Percentiles rank a stretch among this genome's conserved stretches.
These are phyloP conservation scores for Lasiodiplodia hormozganensis DNA, from an alignment of 2,329 filamentous ascomycete species.

Conservation along the genomic window DNA sequence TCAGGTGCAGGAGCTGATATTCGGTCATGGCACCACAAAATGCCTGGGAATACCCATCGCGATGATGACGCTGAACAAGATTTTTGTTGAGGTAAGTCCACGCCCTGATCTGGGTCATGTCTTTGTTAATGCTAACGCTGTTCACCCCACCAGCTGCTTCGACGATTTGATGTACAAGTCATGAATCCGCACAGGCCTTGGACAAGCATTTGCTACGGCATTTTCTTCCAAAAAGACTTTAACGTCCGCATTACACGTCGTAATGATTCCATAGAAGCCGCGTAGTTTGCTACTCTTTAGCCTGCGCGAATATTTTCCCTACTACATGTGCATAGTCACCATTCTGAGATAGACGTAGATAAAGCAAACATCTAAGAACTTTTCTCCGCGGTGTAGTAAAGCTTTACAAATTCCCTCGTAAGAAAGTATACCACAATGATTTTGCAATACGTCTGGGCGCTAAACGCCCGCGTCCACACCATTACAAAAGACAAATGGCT, in stretches of 20 bases:
- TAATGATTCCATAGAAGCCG: neutral
- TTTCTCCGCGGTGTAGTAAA: neutral
- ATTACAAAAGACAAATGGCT: no score
- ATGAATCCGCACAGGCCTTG: conserved; percentile 18
- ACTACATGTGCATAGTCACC: neutral
- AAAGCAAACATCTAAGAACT: neutral
- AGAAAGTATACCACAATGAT: no score
- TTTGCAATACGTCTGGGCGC: no score
- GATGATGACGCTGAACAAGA: conserved; percentile 47
- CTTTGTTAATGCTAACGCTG: neutral
- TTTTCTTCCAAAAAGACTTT: conserved; percentile 29
- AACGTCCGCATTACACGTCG: conserved; percentile 20
- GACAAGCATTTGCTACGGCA: conserved; percentile 25
- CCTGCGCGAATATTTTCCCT: neutral
- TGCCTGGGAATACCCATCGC: conserved; percentile 46
- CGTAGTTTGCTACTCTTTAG: neutral
- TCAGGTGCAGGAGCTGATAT: conserved; percentile 45
- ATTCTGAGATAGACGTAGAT: neutral
- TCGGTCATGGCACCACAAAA: conserved; percentile 45
- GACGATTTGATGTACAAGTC: conserved; percentile 19
- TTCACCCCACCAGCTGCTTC: neutral
- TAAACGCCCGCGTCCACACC: no score
- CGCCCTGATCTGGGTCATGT: neutral
- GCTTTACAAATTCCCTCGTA: neutral
- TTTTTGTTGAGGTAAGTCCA: conserved; percentile 47